phyloP scores from a whole-genome alignment of 2,329 filamentous ascomycete genomes.

The Emydomyces testavorans region DNA sequence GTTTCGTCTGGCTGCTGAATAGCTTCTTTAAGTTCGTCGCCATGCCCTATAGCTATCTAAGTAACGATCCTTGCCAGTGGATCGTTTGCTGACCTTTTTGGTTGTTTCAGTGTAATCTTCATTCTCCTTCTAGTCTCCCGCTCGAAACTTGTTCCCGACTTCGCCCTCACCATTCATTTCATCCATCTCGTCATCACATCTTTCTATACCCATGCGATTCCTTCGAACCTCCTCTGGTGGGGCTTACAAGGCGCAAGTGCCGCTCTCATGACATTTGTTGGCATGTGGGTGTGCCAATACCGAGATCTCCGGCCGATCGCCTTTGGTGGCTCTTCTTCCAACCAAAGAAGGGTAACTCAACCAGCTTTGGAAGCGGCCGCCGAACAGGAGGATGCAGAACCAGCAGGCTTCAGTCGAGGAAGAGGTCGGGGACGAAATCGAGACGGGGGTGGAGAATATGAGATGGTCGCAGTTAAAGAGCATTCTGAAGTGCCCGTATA shows the following conservation, averaged over 20 bases:
- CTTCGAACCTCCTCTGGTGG: conserved; percentile 82
- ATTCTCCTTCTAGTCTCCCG: conserved; percentile 74
- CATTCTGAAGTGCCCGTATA: not conserved
- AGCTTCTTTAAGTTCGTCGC: conserved; percentile 49
- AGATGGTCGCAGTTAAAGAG: conserved; percentile 49
- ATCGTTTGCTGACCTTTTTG: conserved; percentile 3
- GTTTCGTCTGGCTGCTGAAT: conserved; percentile 56
- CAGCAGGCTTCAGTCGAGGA: conserved; percentile 15
- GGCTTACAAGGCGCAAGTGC: conserved; percentile 50
- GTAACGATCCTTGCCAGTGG: not conserved
- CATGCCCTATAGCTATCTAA: not conserved
- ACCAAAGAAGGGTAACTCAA: conserved; percentile 29
- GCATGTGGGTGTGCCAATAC: conserved; percentile 85
- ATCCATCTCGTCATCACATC: conserved; percentile 68
- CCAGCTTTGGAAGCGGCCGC: conserved; percentile 42
- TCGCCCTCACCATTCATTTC: conserved; percentile 77
- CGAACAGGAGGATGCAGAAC: conserved; percentile 13
- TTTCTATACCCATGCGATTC: conserved; percentile 65
- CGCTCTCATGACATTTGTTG: conserved; percentile 55
- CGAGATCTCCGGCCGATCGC: conserved; percentile 78
- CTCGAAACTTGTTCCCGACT: conserved; percentile 90
- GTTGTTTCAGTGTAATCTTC: conserved; percentile 57
- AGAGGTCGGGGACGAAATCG: conserved; percentile 20
- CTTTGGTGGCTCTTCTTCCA: conserved; percentile 49
- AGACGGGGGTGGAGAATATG: conserved; percentile 41